Percentiles rank a stretch among this genome's conserved stretches.
Conservation (phyloP, 2,329 filamentous ascomycete species). For the Aspergillus amoenus region DNA sequence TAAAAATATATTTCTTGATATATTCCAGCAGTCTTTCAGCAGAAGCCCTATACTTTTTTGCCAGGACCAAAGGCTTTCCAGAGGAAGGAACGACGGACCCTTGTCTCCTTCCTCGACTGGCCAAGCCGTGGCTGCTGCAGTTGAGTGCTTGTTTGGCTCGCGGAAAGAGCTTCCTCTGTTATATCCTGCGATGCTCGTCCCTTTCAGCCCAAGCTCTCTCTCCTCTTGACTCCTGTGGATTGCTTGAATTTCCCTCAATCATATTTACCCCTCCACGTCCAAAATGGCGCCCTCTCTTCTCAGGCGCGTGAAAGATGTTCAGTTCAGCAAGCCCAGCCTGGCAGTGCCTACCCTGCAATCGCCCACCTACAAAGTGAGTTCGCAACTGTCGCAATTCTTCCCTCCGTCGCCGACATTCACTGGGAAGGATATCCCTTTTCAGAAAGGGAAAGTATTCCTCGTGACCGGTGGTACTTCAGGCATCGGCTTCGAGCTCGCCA, state of each 20-base stretch:
- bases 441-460: conserved; percentile 8
- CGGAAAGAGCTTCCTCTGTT: neutral
- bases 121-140: neutral
- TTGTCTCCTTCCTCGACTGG: neutral
- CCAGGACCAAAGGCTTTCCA: neutral
- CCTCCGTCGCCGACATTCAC: conserved; percentile 11
- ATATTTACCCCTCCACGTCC: conserved; percentile 1
- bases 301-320: neutral
- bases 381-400: conserved; percentile 11
- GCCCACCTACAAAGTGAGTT: conserved; percentile 1
- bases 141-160: neutral
- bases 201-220: neutral
- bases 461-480: conserved; percentile 13
- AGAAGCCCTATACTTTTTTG: neutral
- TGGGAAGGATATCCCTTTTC: conserved; percentile 2
- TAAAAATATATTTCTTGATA: neutral
- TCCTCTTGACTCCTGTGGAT: neutral
- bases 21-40: too few relatives aligned
- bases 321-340: neutral
- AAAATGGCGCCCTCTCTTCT: neutral
- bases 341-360: neutral
- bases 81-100: neutral
- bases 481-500: conserved; percentile 13
- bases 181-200: neutral
- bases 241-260: neutral